Percentiles rank a stretch among this genome's conserved stretches.
These are phyloP conservation scores for Fusarium sp. DNA, from an alignment of 2,329 filamentous ascomycete genomes.

Conservation along the genomic window DNA sequence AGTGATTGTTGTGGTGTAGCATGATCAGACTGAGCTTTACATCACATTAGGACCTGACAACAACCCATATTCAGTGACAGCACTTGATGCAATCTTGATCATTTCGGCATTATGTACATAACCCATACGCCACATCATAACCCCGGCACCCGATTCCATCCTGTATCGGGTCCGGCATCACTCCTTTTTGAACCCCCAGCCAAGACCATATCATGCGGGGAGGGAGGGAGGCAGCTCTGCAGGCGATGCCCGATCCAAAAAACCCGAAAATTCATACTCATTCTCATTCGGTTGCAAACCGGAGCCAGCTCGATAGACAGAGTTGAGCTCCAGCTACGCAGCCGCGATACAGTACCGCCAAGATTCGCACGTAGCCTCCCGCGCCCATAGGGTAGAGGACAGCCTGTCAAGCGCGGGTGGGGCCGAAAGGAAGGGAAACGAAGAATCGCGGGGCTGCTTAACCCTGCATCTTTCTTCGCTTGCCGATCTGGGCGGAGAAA, in stretches of 20 bases:
- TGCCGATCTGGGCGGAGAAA: conserved; percentile 99
- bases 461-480: conserved; percentile 94
- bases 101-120: conserved; percentile 47
- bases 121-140: conserved; percentile 44
- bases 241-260: conserved; percentile 33
- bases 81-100: conserved; percentile 38
- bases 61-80: not conserved
- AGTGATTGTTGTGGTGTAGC: too few relatives aligned
- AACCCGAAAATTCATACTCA: conserved; percentile 34
- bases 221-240: conserved; percentile 25
- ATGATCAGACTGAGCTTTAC: not conserved
- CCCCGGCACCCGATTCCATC: conserved; percentile 34
- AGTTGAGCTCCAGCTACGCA: conserved; percentile 9
- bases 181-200: conserved; percentile 35
- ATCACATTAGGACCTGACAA: not conserved
- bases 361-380: conserved; percentile 17
- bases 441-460: conserved; percentile 59
- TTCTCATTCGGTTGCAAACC: conserved; percentile 17
- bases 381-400: conserved; percentile 17
- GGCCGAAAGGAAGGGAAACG: conserved; percentile 19
- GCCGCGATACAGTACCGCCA: conserved; percentile 18
- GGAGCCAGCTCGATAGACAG: not conserved
- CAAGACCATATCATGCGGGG: conserved; percentile 24
- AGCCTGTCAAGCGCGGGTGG: conserved; percentile 7
- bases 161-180: conserved; percentile 27